phyloP scores from a whole-genome alignment of 805 yeast species.

The Saccharomyces kudriavzevii region DNA sequence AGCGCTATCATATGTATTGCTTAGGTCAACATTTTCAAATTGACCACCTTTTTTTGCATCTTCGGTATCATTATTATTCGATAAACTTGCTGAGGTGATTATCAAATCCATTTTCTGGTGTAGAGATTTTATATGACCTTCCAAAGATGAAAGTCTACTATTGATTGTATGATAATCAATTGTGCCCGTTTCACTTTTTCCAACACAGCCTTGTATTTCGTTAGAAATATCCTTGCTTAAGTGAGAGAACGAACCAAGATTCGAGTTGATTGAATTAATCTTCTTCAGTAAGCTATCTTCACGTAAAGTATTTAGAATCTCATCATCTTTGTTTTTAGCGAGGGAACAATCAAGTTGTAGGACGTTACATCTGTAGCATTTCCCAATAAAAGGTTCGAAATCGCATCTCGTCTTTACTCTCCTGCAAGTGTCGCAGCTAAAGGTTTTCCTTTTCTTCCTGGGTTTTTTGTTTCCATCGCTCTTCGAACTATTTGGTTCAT shows the following conservation, averaged over 20 bases:
- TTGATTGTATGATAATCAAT: neutral
- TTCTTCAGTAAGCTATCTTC: conserved; percentile 1
- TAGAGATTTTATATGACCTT: conserved; percentile 2
- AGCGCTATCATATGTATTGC: neutral
- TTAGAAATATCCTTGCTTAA: neutral
- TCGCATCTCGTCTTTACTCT: conserved; percentile 53
- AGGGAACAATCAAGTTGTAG: conserved; percentile 43
- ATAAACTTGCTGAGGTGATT: neutral
- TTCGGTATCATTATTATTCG: neutral
- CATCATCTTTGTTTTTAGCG: conserved; percentile 27
- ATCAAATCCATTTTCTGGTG: conserved; percentile 1
- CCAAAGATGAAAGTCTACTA: conserved; percentile 4
- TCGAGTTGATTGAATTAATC: conserved; percentile 1
- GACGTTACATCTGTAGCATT: conserved; percentile 47
- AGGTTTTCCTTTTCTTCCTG: conserved; percentile 34
- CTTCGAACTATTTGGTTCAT: neutral
- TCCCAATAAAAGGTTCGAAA: conserved; percentile 35
- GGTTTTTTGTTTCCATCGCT: conserved; percentile 11
- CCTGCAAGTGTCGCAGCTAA: conserved; percentile 45
- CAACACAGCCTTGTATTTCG: neutral
- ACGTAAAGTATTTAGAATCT: conserved; percentile 12
- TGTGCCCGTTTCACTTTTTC: neutral
- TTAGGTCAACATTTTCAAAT: neutral
- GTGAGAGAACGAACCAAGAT: conserved; percentile 1
- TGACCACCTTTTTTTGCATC: neutral